Conservation (phyloP, 1,139 yeast species). For the Yamadazyma spencermartinsiae region DNA sequence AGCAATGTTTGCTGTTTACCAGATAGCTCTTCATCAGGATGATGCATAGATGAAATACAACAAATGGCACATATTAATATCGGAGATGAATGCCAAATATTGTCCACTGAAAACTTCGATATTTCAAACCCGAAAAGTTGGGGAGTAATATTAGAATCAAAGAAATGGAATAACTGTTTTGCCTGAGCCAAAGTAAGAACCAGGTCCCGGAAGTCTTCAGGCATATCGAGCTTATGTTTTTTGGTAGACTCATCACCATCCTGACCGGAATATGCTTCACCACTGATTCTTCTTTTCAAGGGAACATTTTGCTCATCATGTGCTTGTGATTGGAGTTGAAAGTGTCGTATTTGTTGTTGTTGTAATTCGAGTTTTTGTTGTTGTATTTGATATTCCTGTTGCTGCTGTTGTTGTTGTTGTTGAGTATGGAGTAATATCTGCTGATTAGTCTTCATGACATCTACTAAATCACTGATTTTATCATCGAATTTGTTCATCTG, state of each 20-base stretch:
- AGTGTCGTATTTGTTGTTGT: not conserved
- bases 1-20: constrained; percentile 40
- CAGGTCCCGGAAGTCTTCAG: constrained; percentile 39
- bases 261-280: constrained; percentile 1
- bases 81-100: constrained; percentile 59
- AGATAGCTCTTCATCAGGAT: constrained; percentile 38
- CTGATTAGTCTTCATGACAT: constrained; percentile 36
- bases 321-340: constrained; percentile 1
- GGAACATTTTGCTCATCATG: constrained; percentile 1
- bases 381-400: constrained; percentile 9
- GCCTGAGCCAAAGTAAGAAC: constrained; percentile 47
- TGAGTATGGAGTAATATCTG: constrained; percentile 25
- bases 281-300: constrained; percentile 9
- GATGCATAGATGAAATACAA: constrained; percentile 64
- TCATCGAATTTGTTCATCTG: constrained; percentile 47
- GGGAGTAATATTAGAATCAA: constrained; percentile 58
- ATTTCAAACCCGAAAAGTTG: constrained; percentile 69
- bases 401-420: constrained; percentile 18
- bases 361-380: not conserved
- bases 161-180: constrained; percentile 48
- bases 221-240: constrained; percentile 10
- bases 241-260: constrained; percentile 4
- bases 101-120: constrained; percentile 48
- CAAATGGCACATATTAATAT: constrained; percentile 62
- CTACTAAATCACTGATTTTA: constrained; percentile 46